Evolutionary conservation across 352 stramenopile species (phyloP).

Genomic region (Globisporangium irregulare): DNA sequence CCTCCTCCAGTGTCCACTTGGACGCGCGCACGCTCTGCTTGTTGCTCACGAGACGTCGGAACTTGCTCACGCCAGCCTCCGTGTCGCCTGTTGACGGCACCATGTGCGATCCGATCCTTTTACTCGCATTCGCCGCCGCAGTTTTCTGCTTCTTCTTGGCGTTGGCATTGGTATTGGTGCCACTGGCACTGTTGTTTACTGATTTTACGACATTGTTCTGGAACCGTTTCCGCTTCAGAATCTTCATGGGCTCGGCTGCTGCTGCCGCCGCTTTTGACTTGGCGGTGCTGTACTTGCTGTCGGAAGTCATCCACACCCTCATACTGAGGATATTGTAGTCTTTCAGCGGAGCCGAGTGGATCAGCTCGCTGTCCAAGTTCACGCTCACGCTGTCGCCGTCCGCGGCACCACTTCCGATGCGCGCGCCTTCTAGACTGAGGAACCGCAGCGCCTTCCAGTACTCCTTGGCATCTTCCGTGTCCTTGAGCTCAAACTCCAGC

Average conservation of each 20-base stretch:
- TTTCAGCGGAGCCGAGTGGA: conserved; percentile 51
- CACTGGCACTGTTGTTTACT: conserved; percentile 7
- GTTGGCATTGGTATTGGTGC: not conserved
- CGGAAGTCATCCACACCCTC: conserved; percentile 63
- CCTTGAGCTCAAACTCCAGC: conserved; percentile 46
- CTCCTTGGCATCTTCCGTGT: conserved; percentile 40
- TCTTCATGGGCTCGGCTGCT: conserved; percentile 34
- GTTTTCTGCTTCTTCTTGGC: conserved; percentile 19
- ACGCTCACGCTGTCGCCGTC: conserved; percentile 42
- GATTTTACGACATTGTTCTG: conserved; percentile 18
- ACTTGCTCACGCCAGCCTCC: conserved; percentile 35
- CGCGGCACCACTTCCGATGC: conserved; percentile 34
- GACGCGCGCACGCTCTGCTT: conserved; percentile 54
- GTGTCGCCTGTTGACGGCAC: conserved; percentile 29
- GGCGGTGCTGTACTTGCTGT: conserved; percentile 40
- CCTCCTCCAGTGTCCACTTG: conserved; percentile 64
- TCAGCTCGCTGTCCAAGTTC: conserved; percentile 51
- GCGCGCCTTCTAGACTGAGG: conserved; percentile 61
- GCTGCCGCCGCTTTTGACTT: conserved; percentile 51
- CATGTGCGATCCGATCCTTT: conserved; percentile 19
- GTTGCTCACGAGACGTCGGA: conserved; percentile 40
- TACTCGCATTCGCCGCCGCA: not conserved
- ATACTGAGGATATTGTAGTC: conserved; percentile 68
- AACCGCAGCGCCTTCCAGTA: conserved; percentile 79
- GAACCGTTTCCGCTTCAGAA: conserved; percentile 58